Conservation (phyloP, 2,329 filamentous ascomycete species). For the Phaeophleospora eucalypticola region DNA sequence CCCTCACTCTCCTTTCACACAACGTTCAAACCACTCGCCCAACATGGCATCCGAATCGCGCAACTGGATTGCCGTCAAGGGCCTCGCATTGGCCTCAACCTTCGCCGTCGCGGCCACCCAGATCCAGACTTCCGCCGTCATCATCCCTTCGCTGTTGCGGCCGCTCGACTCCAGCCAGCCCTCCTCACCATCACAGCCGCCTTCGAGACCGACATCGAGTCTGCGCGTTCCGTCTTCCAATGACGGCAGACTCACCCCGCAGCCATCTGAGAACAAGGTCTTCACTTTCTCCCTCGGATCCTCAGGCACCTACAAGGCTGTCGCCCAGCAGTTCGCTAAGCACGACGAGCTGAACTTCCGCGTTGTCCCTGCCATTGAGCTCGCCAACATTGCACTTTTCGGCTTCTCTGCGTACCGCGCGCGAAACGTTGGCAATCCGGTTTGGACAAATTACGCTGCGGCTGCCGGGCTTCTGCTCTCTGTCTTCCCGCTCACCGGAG, state of each 20-base stretch:
- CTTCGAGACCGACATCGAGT: slow-evolving; percentile 7
- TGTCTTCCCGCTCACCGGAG: slow-evolving; percentile 24
- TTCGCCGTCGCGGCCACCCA: slow-evolving; percentile 17
- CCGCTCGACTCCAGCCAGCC: slow-evolving; percentile 11
- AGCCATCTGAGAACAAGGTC: slow-evolving; percentile 15
- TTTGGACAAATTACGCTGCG: slow-evolving; percentile 23
- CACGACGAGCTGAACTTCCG: slow-evolving; percentile 21
- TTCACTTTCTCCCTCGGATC: slow-evolving; percentile 15
- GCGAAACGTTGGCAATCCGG: slow-evolving; percentile 2
- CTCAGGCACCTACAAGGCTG: slow-evolving; percentile 25
- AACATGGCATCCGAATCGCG: slow-evolving; percentile 8
- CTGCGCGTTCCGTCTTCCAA: slow-evolving; percentile 12
- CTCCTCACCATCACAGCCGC: slow-evolving; percentile 1
- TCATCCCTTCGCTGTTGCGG: slow-evolving; percentile 20
- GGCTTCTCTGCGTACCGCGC: slow-evolving; percentile 20
- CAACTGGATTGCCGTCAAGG: slow-evolving; percentile 9
- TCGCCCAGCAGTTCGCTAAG: slow-evolving; percentile 25
- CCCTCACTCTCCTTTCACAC: too few species aligned
- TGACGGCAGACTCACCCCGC: slow-evolving; percentile 17
- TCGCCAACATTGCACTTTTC: slow-evolving; percentile 20
- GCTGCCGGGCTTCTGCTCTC: slow-evolving; percentile 19
- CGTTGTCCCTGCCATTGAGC: slow-evolving; percentile 23
- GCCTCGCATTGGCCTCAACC: slow-evolving; percentile 15
- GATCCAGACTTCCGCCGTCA: slow-evolving; percentile 10
- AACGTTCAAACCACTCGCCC: too few species aligned